phyloP scores from a whole-genome alignment of 352 stramenopile species.

The Pythium oligandrum region DNA sequence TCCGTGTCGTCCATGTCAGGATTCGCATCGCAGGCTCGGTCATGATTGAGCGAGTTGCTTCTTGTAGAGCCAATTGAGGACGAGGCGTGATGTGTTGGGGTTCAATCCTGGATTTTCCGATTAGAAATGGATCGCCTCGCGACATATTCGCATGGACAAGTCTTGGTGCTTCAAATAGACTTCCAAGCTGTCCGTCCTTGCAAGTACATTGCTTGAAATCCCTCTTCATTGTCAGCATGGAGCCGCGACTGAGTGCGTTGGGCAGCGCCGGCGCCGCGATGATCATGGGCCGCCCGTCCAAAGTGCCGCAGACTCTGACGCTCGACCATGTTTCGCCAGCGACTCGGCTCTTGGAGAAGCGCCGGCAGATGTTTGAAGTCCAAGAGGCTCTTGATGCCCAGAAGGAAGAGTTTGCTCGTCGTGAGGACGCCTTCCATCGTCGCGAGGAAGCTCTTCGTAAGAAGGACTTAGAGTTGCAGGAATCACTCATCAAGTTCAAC shows the following conservation, averaged over 20 bases:
- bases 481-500: conserved; percentile 96
- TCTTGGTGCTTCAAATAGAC: too few species aligned
- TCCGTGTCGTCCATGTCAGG: too few species aligned
- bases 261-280: conserved; percentile 60
- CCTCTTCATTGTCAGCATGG: conserved; percentile 24
- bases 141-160: too few species aligned
- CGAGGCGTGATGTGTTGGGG: too few species aligned
- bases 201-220: too few species aligned
- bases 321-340: conserved; percentile 92
- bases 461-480: conserved; percentile 93
- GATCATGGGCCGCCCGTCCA: conserved; percentile 36
- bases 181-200: too few species aligned
- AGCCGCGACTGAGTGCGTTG: conserved; percentile 43
- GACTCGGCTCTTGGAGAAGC: conserved; percentile 91
- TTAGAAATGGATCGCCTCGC: too few species aligned
- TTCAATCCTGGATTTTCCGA: too few species aligned
- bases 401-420: conserved; percentile 91
- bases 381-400: conserved; percentile 92
- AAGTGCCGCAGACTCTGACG: conserved; percentile 85
- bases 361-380: conserved; percentile 94
- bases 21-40: too few species aligned
- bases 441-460: conserved; percentile 90
- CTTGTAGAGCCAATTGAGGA: too few species aligned
- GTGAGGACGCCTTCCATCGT: conserved; percentile 90
- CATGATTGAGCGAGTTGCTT: too few species aligned